A percentile compares a stretch with the other conserved stretches of the same genome.
These are phyloP conservation scores for Astraeus odoratus DNA, from an alignment of 768 basidiomycete species.

Conservation along the genomic window DNA sequence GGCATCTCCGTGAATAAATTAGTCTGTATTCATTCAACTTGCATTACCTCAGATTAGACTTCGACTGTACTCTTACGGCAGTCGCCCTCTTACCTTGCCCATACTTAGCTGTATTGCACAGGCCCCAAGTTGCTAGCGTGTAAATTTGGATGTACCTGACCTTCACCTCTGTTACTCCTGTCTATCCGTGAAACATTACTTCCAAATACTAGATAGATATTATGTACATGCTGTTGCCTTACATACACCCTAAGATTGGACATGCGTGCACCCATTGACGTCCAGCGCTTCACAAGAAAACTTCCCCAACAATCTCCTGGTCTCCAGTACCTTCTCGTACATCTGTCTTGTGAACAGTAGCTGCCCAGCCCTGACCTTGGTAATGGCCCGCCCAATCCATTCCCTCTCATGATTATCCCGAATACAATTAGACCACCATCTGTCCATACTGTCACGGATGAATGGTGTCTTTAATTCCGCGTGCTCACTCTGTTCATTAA, in stretches of 20 bases:
- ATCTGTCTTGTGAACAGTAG: slow-evolving; percentile 47
- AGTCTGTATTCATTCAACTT: no score
- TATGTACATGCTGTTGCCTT: background rate
- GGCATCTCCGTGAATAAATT: no score
- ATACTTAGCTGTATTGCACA: slow-evolving; percentile 5
- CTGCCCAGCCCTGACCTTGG: slow-evolving; percentile 38
- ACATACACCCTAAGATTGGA: background rate
- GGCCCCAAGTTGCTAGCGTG: no score
- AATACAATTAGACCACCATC: slow-evolving; percentile 74
- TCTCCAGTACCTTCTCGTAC: slow-evolving; percentile 45
- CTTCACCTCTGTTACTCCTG: no score
- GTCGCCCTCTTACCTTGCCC: background rate
- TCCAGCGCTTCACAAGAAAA: slow-evolving; percentile 6
- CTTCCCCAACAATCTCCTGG: slow-evolving; percentile 21
- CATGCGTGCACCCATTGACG: background rate
- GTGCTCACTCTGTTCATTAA: slow-evolving; percentile 61
- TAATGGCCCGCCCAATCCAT: slow-evolving; percentile 47
- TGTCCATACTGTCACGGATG: slow-evolving; percentile 60
- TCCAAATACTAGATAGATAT: background rate
- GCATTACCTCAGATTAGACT: no score
- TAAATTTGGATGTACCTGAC: no score
- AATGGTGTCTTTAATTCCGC: slow-evolving; percentile 41
- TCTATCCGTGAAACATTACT: background rate
- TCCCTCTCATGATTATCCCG: slow-evolving; percentile 52
- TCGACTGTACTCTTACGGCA: background rate